These are phyloP conservation scores for Ammopiptanthus mongolicus DNA, from an alignment of 306 rosid species.

Conservation along the genomic window DNA sequence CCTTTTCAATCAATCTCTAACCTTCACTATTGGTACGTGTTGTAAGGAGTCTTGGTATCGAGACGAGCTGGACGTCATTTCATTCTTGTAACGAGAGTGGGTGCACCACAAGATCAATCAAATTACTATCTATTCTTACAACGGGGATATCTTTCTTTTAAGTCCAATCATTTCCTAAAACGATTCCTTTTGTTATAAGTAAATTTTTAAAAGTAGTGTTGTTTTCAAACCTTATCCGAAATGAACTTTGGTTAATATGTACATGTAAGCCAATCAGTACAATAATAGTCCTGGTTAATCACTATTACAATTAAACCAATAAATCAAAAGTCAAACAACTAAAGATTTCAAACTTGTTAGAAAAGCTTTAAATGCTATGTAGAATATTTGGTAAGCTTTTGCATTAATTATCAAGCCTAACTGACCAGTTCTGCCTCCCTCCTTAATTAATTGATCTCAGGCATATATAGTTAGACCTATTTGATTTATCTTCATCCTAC, in stretches of 20 bases:
- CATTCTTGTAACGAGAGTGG: no score
- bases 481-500: not conserved
- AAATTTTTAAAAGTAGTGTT: no score
- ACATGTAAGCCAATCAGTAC: not conserved
- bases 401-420: not conserved
- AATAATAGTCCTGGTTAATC: not conserved
- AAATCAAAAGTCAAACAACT: slow-evolving; percentile 8
- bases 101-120: no score
- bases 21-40: no score
- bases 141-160: no score
- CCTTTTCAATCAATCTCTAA: no score
- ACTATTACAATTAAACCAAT: not conserved
- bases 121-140: no score
- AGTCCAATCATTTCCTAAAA: no score
- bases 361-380: not conserved
- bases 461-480: slow-evolving; percentile 11
- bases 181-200: no score
- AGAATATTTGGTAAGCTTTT: not conserved
- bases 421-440: not conserved
- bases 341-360: not conserved
- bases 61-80: no score
- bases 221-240: no score
- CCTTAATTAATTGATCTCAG: not conserved
- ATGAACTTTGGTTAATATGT: not conserved
- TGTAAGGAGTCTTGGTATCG: no score